Conservation (phyloP, 2,329 filamentous ascomycete genomes). For the Paraconiothyrium sp. region DNA sequence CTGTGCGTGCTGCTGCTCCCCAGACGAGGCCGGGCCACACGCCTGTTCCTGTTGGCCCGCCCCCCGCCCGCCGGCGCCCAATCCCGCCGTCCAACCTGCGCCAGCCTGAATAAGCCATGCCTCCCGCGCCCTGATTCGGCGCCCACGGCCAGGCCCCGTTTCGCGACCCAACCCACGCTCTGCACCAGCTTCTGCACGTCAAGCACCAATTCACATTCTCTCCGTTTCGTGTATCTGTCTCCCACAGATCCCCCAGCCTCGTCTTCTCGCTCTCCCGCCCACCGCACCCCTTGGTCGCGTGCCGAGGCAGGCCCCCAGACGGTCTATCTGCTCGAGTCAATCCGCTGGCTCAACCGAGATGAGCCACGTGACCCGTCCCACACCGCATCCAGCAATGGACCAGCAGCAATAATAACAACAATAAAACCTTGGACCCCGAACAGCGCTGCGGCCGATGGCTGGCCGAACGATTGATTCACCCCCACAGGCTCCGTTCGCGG, state of each 20-base stretch:
- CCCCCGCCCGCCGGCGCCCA: background rate
- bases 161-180: background rate
- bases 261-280: background rate
- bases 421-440: constrained; percentile 3
- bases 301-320: constrained; percentile 2
- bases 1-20: background rate
- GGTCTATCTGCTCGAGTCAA: background rate
- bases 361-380: constrained; percentile 10
- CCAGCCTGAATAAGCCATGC: constrained; percentile 6
- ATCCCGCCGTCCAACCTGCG: background rate
- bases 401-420: background rate
- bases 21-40: constrained; percentile 1
- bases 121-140: background rate
- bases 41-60: constrained; percentile 7
- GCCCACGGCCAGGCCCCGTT: background rate
- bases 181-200: background rate
- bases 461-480: constrained; percentile 5
- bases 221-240: background rate
- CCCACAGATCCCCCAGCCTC: background rate
- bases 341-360: constrained; percentile 12
- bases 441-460: constrained; percentile 6
- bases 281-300: background rate
- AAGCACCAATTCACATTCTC: background rate
- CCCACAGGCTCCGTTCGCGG: constrained; percentile 14
- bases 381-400: background rate